These are phyloP conservation scores for Leucosporidium creatinivorum DNA, from an alignment of 768 basidiomycete genomes.

Conservation along the genomic window DNA sequence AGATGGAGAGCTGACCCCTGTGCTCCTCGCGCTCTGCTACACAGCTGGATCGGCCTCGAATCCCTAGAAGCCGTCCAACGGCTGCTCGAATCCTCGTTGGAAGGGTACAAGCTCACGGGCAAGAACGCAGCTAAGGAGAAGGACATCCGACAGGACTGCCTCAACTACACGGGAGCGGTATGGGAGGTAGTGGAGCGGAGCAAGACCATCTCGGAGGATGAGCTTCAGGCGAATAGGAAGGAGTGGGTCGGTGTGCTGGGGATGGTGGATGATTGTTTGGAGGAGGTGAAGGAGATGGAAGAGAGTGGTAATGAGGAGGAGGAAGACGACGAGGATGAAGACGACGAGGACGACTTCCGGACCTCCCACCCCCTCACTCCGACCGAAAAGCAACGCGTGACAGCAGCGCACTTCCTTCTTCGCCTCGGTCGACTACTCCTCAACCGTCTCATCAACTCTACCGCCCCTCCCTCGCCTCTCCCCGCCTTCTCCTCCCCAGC, in stretches of 20 bases:
- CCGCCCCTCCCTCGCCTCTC: not conserved
- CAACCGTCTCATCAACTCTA: conserved; percentile 9
- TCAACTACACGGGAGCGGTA: not conserved
- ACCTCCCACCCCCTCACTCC: not conserved
- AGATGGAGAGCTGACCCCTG: not conserved
- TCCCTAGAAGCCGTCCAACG: conserved; percentile 11
- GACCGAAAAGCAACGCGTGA: not conserved
- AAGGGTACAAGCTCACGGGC: not conserved
- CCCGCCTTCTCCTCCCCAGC: not conserved
- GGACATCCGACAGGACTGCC: not conserved
- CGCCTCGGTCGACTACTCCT: conserved; percentile 17
- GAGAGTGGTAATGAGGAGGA: not conserved
- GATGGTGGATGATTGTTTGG: conserved; percentile 21
- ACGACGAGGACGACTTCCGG: conserved; percentile 8
- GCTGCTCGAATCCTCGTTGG: not conserved
- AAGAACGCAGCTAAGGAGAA: conserved; percentile 12
- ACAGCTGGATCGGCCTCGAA: conserved; percentile 17
- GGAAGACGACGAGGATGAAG: not conserved
- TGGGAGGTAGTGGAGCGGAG: not conserved
- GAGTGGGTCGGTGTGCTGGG: conserved; percentile 13
- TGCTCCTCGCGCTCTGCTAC: not conserved
- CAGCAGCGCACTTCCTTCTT: conserved; percentile 5
- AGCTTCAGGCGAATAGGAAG: conserved; percentile 12
- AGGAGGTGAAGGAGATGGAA: conserved; percentile 17
- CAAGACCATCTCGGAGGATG: not conserved